Conservation (phyloP, 768 basidiomycete species). For the Mycena galopus region DNA sequence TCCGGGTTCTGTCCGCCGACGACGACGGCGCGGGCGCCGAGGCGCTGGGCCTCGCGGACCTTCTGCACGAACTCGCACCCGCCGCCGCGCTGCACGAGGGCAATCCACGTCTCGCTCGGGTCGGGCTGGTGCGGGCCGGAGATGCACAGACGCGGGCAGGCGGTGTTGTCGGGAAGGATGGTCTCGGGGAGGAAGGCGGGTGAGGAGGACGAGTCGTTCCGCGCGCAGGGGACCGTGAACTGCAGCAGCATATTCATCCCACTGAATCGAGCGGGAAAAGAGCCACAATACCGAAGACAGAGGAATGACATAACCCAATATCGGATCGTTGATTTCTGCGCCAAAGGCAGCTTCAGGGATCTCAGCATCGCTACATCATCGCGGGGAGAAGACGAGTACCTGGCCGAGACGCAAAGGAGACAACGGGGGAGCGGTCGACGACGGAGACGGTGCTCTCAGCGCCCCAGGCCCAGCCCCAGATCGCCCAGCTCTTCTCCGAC, state of each 20-base stretch:
- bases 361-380: slow-evolving; percentile 11
- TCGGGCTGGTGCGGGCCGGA: slow-evolving; percentile 68
- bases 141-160: slow-evolving; percentile 79
- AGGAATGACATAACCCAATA: slow-evolving; percentile 81
- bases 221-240: slow-evolving; percentile 67
- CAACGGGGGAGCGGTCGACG: slow-evolving; percentile 78
- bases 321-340: slow-evolving; percentile 73
- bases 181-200: not conserved
- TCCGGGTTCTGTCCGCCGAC: slow-evolving; percentile 87
- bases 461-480: slow-evolving; percentile 77
- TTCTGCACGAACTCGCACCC: slow-evolving; percentile 93
- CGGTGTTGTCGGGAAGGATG: slow-evolving; percentile 62
- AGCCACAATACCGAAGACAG: slow-evolving; percentile 60
- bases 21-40: slow-evolving; percentile 91
- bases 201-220: slow-evolving; percentile 42
- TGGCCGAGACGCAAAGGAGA: slow-evolving; percentile 79
- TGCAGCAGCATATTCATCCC: not conserved
- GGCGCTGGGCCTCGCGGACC: slow-evolving; percentile 75
- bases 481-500: slow-evolving; percentile 66
- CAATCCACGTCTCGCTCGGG: slow-evolving; percentile 85
- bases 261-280: not conserved
- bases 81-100: slow-evolving; percentile 78
- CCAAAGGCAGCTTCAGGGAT: slow-evolving; percentile 76
- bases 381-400: slow-evolving; percentile 46
- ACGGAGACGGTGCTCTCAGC: slow-evolving; percentile 79